Evolutionary conservation across 345 rosid species (phyloP).

Genomic region (Cardamine occulta): DNA sequence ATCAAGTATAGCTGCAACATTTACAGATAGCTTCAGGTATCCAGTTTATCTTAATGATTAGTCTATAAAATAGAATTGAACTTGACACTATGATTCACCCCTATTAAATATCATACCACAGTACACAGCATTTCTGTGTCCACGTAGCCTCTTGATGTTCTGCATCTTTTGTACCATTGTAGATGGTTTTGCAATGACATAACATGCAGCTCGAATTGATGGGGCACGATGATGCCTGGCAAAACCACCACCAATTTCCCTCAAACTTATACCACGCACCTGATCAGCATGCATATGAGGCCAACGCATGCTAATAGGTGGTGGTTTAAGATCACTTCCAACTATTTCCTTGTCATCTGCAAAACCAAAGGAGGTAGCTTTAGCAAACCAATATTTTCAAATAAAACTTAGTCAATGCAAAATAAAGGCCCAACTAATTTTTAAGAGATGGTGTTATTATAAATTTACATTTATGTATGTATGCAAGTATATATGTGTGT

Average conservation of each 20-base stretch:
- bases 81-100: slow-evolving; percentile 1
- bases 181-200: slow-evolving; percentile 90
- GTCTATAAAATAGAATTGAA: neutral
- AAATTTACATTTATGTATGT: neutral
- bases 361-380: slow-evolving; percentile 31
- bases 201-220: slow-evolving; percentile 90
- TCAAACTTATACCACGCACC: slow-evolving; percentile 81
- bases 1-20: slow-evolving; percentile 88
- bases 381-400: slow-evolving; percentile 4
- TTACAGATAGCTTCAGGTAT: slow-evolving; percentile 39
- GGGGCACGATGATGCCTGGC: slow-evolving; percentile 95
- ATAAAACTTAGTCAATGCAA: slow-evolving; percentile 9
- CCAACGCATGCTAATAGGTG: slow-evolving; percentile 86
- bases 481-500: neutral
- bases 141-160: slow-evolving; percentile 85
- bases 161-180: slow-evolving; percentile 97
- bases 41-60: slow-evolving; percentile 23
- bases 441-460: neutral
- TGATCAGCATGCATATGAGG: slow-evolving; percentile 95
- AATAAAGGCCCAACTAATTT: slow-evolving; percentile 8
- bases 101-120: slow-evolving; percentile 66
- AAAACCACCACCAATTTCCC: slow-evolving; percentile 99
- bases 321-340: slow-evolving; percentile 50
- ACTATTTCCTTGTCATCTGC: slow-evolving; percentile 53
- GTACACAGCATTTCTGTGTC: slow-evolving; percentile 97